phyloP scores from a whole-genome alignment of 345 rosid species.

The Boechera stricta region DNA sequence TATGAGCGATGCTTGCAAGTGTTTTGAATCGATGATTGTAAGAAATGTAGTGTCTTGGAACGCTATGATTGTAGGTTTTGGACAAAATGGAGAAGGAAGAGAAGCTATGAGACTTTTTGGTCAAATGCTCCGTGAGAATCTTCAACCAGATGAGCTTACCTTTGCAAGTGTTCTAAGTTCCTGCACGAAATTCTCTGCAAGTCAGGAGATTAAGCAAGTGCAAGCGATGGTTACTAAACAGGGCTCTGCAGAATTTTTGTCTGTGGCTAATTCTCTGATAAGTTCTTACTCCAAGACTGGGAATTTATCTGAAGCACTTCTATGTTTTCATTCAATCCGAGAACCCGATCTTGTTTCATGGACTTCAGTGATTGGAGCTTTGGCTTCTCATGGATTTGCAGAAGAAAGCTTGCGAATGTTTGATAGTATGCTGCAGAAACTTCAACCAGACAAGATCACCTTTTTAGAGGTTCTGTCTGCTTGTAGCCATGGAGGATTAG shows the following conservation, averaged over 20 bases:
- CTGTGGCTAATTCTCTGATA: conserved; percentile 62
- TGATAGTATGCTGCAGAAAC: conserved; percentile 53
- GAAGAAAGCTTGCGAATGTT: conserved; percentile 55
- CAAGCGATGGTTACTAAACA: conserved; percentile 56
- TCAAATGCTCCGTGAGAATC: conserved; percentile 51
- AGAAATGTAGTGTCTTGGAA: conserved; percentile 76
- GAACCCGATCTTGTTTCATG: conserved; percentile 67
- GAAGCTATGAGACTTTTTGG: conserved; percentile 61
- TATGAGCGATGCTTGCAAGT: conserved; percentile 52
- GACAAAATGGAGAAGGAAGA: conserved; percentile 53
- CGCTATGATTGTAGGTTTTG: conserved; percentile 67
- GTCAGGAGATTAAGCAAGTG: conserved; percentile 55
- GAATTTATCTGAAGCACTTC: conserved; percentile 51
- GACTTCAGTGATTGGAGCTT: conserved; percentile 68
- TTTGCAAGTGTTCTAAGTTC: conserved; percentile 67
- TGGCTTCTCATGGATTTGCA: conserved; percentile 64
- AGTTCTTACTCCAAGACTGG: conserved; percentile 67
- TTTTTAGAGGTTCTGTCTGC: conserved; percentile 70
- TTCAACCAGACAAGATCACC: conserved; percentile 63
- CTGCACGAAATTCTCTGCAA: conserved; percentile 49
- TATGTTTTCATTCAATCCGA: conserved; percentile 52
- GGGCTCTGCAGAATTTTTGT: conserved; percentile 50
- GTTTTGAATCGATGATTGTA: conserved; percentile 59
- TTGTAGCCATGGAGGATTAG: conserved; percentile 71
- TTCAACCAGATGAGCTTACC: conserved; percentile 65